Base-by-base conservation (phyloP, 805 yeast species). In the Hanseniaspora meyeri region DNA sequence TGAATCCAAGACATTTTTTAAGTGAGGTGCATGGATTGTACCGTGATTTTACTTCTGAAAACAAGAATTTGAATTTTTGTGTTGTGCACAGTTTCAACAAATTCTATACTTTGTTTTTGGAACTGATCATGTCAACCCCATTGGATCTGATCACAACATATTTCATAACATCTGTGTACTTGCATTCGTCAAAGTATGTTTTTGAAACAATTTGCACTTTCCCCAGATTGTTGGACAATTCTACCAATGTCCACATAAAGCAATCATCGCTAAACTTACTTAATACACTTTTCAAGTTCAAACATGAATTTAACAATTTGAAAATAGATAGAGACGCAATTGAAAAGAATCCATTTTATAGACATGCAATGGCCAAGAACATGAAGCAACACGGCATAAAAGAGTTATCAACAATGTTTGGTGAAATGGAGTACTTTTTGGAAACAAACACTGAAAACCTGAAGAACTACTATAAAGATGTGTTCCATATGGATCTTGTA, bases 311-410 rank as follows among this genome's bases (percentile, higher is more conserved):
- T 9, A 34, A 43, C 19, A 20, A 42, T 7, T 19, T 50, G 27
- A 27, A 29, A 53, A 2, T 45, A 39, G 34, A 20, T 32, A 37
- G 4, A 36, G 53, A 31, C 27, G 11, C 14, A 45, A 36, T n/a
- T 66, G 64, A 31, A 62, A 75, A 0, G 68, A 70, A 49, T 80
- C 78, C 60, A 70, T 81, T 39, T 72, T 72, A 58, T 71, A 80
- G 59, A 75, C 77, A 56, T 80, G 76, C 47, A 62, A 64, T 10
- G 61, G 59, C 38, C 78, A 73, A 59, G 29, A 24, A 42, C 12
- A 42, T 42, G 45, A 24, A 42, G 11, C 14, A 5, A 10, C 16
- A 12, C 14, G 31, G 45, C 11, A 42, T 42, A 24, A 9, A 42
- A 24, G 17, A 42, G 11, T 24, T 3, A 12, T 16, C 27, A 6